A percentile compares a stretch with the other conserved stretches of the same genome.
These are phyloP conservation scores for Violaceomyces palustris DNA, from an alignment of 1,284 basidiomycete species.

Conservation along the genomic window DNA sequence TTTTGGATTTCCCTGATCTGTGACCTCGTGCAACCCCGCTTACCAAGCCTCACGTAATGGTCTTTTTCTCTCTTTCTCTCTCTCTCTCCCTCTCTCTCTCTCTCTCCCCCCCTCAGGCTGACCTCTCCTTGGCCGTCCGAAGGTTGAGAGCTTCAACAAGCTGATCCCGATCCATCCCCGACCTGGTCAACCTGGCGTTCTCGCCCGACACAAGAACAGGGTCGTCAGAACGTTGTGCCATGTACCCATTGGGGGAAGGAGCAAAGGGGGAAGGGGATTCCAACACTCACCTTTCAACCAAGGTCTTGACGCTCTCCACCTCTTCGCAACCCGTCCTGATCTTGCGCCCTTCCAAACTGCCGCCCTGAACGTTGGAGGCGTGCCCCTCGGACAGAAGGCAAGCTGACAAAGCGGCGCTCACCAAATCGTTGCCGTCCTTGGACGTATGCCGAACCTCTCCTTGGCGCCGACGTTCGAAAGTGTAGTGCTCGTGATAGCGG, in stretches of 20 bases:
- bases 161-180: conserved; percentile 8
- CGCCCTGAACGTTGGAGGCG: too few relatives aligned
- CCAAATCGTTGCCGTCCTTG: too few relatives aligned
- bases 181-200: conserved; percentile 1
- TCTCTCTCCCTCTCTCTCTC: too few relatives aligned
- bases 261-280: not conserved
- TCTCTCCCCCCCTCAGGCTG: too few relatives aligned
- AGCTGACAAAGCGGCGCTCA: too few relatives aligned
- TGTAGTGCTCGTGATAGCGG: conserved; percentile 10
- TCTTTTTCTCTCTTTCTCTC: too few relatives aligned
- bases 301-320: conserved; percentile 16
- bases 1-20: too few relatives aligned
- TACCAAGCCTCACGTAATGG: too few relatives aligned
- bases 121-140: not conserved
- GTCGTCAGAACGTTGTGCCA: not conserved
- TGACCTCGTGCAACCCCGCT: too few relatives aligned
- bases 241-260: too few relatives aligned
- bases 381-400: too few relatives aligned
- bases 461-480: not conserved
- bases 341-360: conserved; percentile 3
- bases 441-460: not conserved
- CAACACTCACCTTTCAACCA: conserved; percentile 10
- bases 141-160: conserved; percentile 12
- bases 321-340: conserved; percentile 24
- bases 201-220: not conserved